A percentile compares a stretch with the other conserved stretches of the same genome.
phyloP scores from a whole-genome alignment of 2,329 filamentous ascomycete genomes.

The Onygenales sp. region DNA sequence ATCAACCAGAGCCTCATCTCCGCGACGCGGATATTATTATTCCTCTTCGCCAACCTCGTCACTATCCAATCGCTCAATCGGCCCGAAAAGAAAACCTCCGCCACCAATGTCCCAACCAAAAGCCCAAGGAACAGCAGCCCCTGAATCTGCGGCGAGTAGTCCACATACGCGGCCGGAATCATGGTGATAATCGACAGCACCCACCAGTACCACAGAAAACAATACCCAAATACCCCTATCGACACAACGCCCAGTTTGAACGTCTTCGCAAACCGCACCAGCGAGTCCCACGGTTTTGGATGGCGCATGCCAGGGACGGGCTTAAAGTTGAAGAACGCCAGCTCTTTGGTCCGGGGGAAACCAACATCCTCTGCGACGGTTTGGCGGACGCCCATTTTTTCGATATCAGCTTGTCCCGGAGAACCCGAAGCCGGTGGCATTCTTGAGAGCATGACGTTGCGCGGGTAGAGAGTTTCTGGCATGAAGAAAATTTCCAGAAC shows the following conservation, averaged over 20 bases:
- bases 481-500: slow-evolving; percentile 41
- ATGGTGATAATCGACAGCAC: slow-evolving; percentile 44
- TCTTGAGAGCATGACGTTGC: slow-evolving; percentile 37
- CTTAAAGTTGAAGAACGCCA: slow-evolving; percentile 37
- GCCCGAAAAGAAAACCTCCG: slow-evolving; percentile 45
- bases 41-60: slow-evolving; percentile 35
- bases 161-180: slow-evolving; percentile 43
- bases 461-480: slow-evolving; percentile 49
- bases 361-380: slow-evolving; percentile 10
- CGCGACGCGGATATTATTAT: slow-evolving; percentile 34
- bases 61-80: slow-evolving; percentile 44
- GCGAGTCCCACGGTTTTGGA: slow-evolving; percentile 39
- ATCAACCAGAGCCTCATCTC: slow-evolving; percentile 50
- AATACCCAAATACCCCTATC: slow-evolving; percentile 40
- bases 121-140: slow-evolving; percentile 46
- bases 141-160: slow-evolving; percentile 41
- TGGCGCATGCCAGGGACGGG: slow-evolving; percentile 44
- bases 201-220: slow-evolving; percentile 51
- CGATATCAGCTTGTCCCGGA: slow-evolving; percentile 14
- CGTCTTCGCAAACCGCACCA: slow-evolving; percentile 37
- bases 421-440: slow-evolving; percentile 17
- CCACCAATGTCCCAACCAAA: slow-evolving; percentile 43
- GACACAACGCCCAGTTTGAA: slow-evolving; percentile 40
- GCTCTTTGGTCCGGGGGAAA: slow-evolving; percentile 31
- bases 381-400: slow-evolving; percentile 18